Evolutionary conservation across 2,329 filamentous ascomycete genomes (phyloP).

Genomic region (Dendryphion nanum): DNA sequence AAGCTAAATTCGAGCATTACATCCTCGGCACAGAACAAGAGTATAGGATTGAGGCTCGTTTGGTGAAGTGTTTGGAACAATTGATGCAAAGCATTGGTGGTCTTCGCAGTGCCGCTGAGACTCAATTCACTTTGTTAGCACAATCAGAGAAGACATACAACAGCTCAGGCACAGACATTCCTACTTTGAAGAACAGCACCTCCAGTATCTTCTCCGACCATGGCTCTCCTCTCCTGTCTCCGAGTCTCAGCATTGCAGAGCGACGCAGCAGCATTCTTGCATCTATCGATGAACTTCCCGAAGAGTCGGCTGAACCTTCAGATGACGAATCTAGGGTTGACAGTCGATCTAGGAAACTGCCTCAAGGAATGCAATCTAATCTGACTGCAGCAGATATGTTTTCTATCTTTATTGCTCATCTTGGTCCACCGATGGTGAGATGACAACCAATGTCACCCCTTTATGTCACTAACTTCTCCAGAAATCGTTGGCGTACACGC

Average conservation of each 20-base stretch:
- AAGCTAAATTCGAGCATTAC: conserved; percentile 89
- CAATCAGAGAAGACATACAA: conserved; percentile 47
- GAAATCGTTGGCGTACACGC: conserved; percentile 88
- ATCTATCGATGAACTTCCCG: conserved; percentile 43
- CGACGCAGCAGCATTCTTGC: conserved; percentile 38
- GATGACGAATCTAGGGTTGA: conserved; percentile 24
- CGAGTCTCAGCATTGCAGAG: conserved; percentile 29
- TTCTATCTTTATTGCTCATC: conserved; percentile 79
- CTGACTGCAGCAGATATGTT: conserved; percentile 79
- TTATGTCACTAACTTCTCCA: conserved; percentile 30
- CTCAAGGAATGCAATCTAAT: conserved; percentile 26
- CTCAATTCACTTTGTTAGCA: conserved; percentile 81
- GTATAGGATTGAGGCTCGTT: conserved; percentile 73
- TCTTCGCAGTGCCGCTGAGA: conserved; percentile 81
- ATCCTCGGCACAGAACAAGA: conserved; percentile 74
- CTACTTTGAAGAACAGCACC: conserved; percentile 17
- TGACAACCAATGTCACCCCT: no score
- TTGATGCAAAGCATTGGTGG: conserved; percentile 88
- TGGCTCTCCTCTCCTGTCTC: conserved; percentile 23
- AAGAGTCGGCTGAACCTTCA: conserved; percentile 33
- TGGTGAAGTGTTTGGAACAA: conserved; percentile 81
- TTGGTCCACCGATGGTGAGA: conserved; percentile 81
- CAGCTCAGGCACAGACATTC: conserved; percentile 9
- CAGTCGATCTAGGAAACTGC: conserved; percentile 18
- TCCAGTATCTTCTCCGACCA: conserved; percentile 26